Evolutionary conservation across 176 grass and related monocot genomes (phyloP).

Genomic region (Phragmites australis): DNA sequence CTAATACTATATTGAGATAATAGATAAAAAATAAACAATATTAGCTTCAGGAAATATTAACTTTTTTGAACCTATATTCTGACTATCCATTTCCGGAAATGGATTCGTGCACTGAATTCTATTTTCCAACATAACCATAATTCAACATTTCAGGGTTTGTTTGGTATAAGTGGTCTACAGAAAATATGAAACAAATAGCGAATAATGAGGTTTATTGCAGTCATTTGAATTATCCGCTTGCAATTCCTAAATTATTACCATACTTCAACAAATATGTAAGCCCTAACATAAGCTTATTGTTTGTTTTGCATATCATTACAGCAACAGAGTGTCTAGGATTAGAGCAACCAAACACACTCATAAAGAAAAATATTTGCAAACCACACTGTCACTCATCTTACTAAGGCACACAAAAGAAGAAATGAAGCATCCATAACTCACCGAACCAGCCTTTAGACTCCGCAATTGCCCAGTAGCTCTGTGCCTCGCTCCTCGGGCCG

Average conservation of each 20-base stretch:
- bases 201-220: neutral
- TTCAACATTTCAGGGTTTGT: neutral
- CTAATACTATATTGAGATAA: neutral
- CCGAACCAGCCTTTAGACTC: constrained; percentile 89
- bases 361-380: neutral
- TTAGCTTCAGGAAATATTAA: neutral
- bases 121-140: constrained; percentile 18
- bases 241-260: neutral
- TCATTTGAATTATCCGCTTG: neutral
- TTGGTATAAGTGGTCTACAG: neutral
- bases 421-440: constrained; percentile 34
- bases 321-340: neutral
- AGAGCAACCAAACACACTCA: neutral
- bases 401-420: neutral
- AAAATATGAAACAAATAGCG: constrained; percentile 1
- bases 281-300: neutral
- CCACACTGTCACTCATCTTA: neutral
- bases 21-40: neutral
- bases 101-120: neutral
- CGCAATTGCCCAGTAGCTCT: constrained; percentile 90
- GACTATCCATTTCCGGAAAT: neutral
- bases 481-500: constrained; percentile 82
- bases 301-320: constrained; percentile 14
- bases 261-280: neutral
- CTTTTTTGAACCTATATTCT: neutral